phyloP scores from a whole-genome alignment of 1,284 basidiomycete genomes.

The Cryptococcus floricola region DNA sequence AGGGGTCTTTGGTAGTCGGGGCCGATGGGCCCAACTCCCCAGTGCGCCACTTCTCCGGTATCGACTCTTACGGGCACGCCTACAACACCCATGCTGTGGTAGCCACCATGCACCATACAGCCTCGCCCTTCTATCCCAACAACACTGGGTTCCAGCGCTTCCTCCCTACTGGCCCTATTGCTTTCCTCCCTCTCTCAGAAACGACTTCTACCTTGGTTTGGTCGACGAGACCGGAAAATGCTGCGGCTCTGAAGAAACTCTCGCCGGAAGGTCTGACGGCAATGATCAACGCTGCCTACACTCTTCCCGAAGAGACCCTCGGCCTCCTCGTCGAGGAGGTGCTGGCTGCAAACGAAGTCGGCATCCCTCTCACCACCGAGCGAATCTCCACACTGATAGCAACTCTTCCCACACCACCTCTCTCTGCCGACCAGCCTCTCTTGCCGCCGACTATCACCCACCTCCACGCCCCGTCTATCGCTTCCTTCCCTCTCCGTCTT shows the following conservation, averaged over 20 bases:
- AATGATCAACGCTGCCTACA: constrained; percentile 89
- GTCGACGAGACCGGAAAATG: constrained; percentile 80
- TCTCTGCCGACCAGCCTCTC: constrained; percentile 56
- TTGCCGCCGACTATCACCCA: constrained; percentile 72
- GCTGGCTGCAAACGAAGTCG: constrained; percentile 53
- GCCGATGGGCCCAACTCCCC: constrained; percentile 96
- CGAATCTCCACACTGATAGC: constrained; percentile 28
- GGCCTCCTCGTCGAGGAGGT: constrained; percentile 61
- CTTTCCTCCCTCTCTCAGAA: constrained; percentile 77
- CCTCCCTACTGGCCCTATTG: constrained; percentile 90
- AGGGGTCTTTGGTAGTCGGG: constrained; percentile 54
- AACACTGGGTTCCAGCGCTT: constrained; percentile 91
- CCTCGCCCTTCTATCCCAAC: constrained; percentile 58
- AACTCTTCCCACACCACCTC: constrained; percentile 36
- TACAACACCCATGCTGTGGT: constrained; percentile 91
- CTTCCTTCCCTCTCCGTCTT: constrained; percentile 85
- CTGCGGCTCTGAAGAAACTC: constrained; percentile 65
- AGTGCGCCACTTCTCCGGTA: constrained; percentile 79
- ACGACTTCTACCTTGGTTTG: constrained; percentile 86
- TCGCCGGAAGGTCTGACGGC: constrained; percentile 63
- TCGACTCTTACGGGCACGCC: constrained; percentile 84
- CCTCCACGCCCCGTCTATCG: constrained; percentile 71
- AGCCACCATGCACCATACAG: constrained; percentile 71
- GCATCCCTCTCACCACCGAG: constrained; percentile 16
- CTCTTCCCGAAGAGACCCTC: constrained; percentile 73